Evolutionary conservation across 73 alveolate species (phyloP).

Genomic region (Diophrys sp.): DNA sequence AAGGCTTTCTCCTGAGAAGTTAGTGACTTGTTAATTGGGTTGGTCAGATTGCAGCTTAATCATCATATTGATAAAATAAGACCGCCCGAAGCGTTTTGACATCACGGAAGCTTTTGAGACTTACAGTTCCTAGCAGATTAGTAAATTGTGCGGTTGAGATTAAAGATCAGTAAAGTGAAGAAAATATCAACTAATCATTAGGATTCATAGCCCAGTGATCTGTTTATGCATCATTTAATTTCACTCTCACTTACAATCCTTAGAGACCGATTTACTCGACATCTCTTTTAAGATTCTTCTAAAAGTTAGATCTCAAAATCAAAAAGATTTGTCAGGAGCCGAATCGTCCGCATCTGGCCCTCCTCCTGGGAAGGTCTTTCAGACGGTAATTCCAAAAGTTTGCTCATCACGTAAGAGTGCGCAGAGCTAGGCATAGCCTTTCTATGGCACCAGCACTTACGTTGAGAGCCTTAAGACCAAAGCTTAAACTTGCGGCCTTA

Average conservation of each 20-base stretch:
- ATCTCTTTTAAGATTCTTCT: too few species aligned
- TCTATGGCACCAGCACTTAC: too few species aligned
- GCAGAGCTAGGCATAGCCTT: background rate
- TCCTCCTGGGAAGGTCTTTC: background rate
- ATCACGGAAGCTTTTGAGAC: background rate
- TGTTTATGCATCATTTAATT: background rate
- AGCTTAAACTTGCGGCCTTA: background rate
- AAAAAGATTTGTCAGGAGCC: background rate
- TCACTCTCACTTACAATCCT: background rate
- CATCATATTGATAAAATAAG: background rate
- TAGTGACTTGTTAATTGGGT: background rate
- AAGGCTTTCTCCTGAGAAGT: too few species aligned
- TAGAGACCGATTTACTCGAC: background rate
- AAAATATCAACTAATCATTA: background rate
- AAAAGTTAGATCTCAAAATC: background rate
- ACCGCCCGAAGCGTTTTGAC: constrained; percentile 4
- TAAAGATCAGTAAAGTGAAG: background rate
- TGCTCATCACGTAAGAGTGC: background rate
- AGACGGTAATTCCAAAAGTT: background rate
- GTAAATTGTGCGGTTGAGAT: background rate
- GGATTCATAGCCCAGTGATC: constrained; percentile 2
- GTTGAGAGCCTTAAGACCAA: background rate
- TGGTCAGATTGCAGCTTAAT: constrained; percentile 2
- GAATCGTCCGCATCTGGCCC: background rate
- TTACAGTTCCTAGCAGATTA: background rate